Evolutionary conservation across 2,329 filamentous ascomycete genomes (phyloP), one percentile per base, ranked within the genome.

Genomic region (Ilyonectria robusta): DNA sequence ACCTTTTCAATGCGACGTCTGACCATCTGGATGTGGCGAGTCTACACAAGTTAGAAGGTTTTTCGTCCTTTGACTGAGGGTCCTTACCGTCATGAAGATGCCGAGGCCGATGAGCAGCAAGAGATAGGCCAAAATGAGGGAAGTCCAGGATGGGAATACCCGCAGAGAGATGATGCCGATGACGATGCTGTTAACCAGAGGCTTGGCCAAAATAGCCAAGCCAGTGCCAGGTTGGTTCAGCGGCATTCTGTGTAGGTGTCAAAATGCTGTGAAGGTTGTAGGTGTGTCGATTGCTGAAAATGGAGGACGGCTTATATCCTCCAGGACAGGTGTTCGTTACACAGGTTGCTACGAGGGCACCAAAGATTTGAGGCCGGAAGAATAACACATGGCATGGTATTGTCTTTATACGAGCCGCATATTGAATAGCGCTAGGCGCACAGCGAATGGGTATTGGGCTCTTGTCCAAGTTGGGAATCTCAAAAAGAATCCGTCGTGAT

Each of bases 61-160:
- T 5, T 29, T 9, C 31, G 17, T 33, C 6, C 42, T 17, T 13
- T 1, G 13, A 11, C 1, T 17, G 46, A 15, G 15, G 2, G 15
- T 19, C 3, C 75, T 62, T 71, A 81, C 81, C 33, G 78, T 77
- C 31, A 77, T 47, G 55, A 79, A 80, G 54, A 80, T 72, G 59
- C 69, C 15, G 2, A 77, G 56, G 21, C 59, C 59, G n/a, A 77
- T 64, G 47, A 72, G 21, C 2, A 71, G 48, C 6, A 76, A 47
- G 31, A 78, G 17, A 31, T 61, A 59, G 0, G 72, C 70, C 10
- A 72, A 51, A 35, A 69, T 40, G 3, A 72, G 57, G 26, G 66
- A 17, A n/a, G 33, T 50, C 59, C 59, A 51, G 5, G 56, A 54
- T 13, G 65, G 64, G 19, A 62, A 59, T n/a, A 42, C 26, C 10